Percentiles rank a stretch among this genome's conserved stretches.
phyloP scores from a whole-genome alignment of 345 rosid genomes.

The Gynandropsis gynandra region DNA sequence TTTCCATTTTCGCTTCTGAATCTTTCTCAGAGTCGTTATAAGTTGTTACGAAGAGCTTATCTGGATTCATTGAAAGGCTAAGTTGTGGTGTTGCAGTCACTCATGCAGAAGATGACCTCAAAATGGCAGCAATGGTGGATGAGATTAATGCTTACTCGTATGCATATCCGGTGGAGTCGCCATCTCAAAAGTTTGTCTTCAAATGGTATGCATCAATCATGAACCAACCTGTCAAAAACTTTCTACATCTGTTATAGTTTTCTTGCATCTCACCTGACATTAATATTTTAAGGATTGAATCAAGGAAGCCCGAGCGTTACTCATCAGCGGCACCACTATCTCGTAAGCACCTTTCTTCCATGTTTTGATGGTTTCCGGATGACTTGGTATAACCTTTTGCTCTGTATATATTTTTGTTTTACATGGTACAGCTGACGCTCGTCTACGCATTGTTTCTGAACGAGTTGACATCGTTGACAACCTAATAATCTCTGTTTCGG shows the following conservation, averaged over 20 bases:
- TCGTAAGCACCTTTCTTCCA: conserved; percentile 41
- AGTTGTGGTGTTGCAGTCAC: conserved; percentile 35
- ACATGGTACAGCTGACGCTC: conserved; percentile 72
- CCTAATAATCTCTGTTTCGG: conserved; percentile 77
- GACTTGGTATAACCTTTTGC: not conserved
- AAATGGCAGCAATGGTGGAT: conserved; percentile 48
- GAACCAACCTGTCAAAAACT: not conserved
- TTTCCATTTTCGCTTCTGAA: not conserved
- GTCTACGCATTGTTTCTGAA: conserved; percentile 82
- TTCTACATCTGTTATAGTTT: not conserved
- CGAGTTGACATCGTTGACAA: conserved; percentile 80
- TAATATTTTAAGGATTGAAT: conserved; percentile 66
- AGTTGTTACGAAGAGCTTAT: not conserved
- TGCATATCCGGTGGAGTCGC: conserved; percentile 55
- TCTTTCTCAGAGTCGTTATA: not conserved
- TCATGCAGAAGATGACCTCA: conserved; percentile 33
- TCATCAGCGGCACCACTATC: conserved; percentile 95
- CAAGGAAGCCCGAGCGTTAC: conserved; percentile 94
- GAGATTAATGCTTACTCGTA: conserved; percentile 80
- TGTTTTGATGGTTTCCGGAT: not conserved
- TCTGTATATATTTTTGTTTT: conserved; percentile 14
- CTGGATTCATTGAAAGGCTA: conserved; percentile 6
- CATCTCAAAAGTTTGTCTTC: conserved; percentile 60
- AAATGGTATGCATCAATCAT: conserved; percentile 50
- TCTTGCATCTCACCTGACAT: not conserved